Evolutionary conservation across 1,139 yeast species (phyloP).

Genomic region (Yarrowia galli): DNA sequence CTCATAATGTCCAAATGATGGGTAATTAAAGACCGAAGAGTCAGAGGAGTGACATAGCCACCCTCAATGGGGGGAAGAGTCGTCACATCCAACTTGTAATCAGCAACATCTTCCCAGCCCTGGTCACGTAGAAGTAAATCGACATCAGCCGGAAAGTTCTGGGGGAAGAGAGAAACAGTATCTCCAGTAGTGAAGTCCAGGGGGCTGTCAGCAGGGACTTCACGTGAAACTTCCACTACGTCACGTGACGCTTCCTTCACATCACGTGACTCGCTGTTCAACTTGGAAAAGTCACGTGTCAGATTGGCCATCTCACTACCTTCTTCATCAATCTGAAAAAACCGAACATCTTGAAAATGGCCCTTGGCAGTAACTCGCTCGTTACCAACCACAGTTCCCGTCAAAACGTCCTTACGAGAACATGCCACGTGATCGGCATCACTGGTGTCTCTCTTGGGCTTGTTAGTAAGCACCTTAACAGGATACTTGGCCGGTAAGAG

Average conservation of each 20-base stretch:
- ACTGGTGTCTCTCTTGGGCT: slow-evolving; percentile 48
- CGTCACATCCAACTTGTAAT: slow-evolving; percentile 53
- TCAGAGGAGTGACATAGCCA: slow-evolving; percentile 64
- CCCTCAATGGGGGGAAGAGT: slow-evolving; percentile 40
- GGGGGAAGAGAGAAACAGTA: slow-evolving; percentile 76
- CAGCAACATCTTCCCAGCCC: slow-evolving; percentile 76
- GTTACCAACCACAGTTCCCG: slow-evolving; percentile 60
- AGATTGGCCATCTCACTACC: slow-evolving; percentile 41
- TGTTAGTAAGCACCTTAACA: slow-evolving; percentile 45
- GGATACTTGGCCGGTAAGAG: slow-evolving; percentile 57
- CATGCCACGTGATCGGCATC: slow-evolving; percentile 47
- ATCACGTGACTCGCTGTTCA: not conserved
- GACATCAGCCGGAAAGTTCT: slow-evolving; percentile 70
- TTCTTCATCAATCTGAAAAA: slow-evolving; percentile 56
- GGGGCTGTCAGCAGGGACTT: not conserved
- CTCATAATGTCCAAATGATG: slow-evolving; percentile 83
- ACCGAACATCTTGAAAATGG: slow-evolving; percentile 92
- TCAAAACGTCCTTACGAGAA: slow-evolving; percentile 45
- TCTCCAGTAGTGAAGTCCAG: slow-evolving; percentile 75
- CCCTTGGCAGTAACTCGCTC: slow-evolving; percentile 66
- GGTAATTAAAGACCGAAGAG: slow-evolving; percentile 74
- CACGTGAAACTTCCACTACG: not conserved
- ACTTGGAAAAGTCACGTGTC: slow-evolving; percentile 9
- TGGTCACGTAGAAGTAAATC: slow-evolving; percentile 70
- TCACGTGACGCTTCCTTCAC: too few relatives aligned